These are phyloP conservation scores for Hyphodiscus sp. DNA, from an alignment of 2,329 filamentous ascomycete genomes.

Conservation along the genomic window DNA sequence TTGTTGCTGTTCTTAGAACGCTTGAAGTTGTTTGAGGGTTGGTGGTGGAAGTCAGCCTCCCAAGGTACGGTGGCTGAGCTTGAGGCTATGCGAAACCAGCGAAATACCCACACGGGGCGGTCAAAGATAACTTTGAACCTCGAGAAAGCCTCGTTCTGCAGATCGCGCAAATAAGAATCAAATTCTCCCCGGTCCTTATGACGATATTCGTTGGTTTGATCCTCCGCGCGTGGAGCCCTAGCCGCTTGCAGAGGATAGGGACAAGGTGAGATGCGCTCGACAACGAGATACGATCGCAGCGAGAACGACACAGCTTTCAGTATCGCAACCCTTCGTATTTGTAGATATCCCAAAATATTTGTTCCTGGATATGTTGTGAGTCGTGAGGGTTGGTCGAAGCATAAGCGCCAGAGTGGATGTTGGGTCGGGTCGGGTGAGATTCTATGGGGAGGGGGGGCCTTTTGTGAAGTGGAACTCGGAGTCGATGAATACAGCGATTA, in stretches of 20 bases:
- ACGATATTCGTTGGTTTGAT: slow-evolving; percentile 11
- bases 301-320: not conserved
- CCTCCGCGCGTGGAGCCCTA: slow-evolving; percentile 8
- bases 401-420: not conserved
- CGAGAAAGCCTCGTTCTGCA: slow-evolving; percentile 3
- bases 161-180: slow-evolving; percentile 2
- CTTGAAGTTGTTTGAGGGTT: slow-evolving; percentile 17
- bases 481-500: not conserved
- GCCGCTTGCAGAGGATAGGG: not conserved
- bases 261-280: not conserved
- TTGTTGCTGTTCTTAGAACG: slow-evolving; percentile 32
- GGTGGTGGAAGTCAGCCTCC: slow-evolving; percentile 20
- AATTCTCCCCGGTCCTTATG: not conserved
- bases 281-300: not conserved
- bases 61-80: slow-evolving; percentile 26
- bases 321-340: not conserved
- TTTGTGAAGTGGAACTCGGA: not conserved
- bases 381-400: not conserved
- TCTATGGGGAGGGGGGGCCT: not conserved
- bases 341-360: not conserved
- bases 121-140: slow-evolving; percentile 5
- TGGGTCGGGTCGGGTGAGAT: not conserved
- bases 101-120: slow-evolving; percentile 11
- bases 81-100: slow-evolving; percentile 26
- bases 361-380: not conserved